Conservation (phyloP, 1,284 basidiomycete genomes). For the Inonotus obliquus region DNA sequence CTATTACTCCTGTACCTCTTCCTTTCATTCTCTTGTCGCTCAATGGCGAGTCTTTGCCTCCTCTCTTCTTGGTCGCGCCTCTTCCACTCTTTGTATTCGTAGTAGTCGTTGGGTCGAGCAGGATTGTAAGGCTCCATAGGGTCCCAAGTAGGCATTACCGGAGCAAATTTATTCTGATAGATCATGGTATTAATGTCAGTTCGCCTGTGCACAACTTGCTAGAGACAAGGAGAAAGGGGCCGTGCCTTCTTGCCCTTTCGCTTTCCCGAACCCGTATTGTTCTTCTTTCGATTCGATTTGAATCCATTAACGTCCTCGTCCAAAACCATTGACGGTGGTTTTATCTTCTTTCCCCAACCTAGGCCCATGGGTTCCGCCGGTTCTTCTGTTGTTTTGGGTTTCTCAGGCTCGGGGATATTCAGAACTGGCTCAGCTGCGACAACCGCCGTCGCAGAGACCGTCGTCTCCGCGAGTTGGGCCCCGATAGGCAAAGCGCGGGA, state of each 20-base stretch:
- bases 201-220: background rate
- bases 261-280: conserved; percentile 40
- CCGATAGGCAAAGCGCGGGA: conserved; percentile 55
- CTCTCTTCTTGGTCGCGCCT: conserved; percentile 68
- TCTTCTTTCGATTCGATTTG: conserved; percentile 46
- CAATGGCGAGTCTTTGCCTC: conserved; percentile 55
- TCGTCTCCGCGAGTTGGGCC: conserved; percentile 34
- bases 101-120: conserved; percentile 79
- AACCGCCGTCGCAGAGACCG: conserved; percentile 60
- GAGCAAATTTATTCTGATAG: conserved; percentile 55
- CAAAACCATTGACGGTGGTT: conserved; percentile 82
- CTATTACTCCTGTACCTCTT: conserved; percentile 55
- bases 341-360: conserved; percentile 81
- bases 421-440: conserved; percentile 67
- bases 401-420: conserved; percentile 31
- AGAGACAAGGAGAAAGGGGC: conserved; percentile 15
- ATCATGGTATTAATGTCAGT: conserved; percentile 2
- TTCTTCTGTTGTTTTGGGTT: background rate
- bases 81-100: conserved; percentile 77
- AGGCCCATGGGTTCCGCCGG: conserved; percentile 25
- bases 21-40: conserved; percentile 50
- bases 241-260: conserved; percentile 64
- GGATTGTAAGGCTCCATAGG: conserved; percentile 77
- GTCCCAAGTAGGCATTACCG: conserved; percentile 59
- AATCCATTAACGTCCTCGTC: conserved; percentile 87